Evolutionary conservation across 163 green algal species (phyloP).

Genomic region (Coccomyxa subellipsoidea): DNA sequence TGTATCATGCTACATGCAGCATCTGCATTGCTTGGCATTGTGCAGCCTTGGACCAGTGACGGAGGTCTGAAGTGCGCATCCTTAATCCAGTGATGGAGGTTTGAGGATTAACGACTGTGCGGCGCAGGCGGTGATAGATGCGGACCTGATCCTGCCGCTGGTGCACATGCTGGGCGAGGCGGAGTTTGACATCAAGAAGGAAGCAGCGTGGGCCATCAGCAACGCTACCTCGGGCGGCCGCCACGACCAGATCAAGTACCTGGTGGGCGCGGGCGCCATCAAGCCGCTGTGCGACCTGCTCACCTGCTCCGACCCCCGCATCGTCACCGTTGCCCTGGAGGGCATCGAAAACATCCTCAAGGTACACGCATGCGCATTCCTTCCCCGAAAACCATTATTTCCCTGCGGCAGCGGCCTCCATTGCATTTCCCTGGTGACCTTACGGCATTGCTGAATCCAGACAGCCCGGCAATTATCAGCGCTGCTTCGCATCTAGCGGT

Average conservation of each 20-base stretch:
- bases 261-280: constrained; percentile 83
- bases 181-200: constrained; percentile 99
- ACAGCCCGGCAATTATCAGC: too few species aligned
- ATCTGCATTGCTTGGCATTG: too few species aligned
- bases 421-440: neutral
- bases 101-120: too few species aligned
- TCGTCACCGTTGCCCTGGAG: constrained; percentile 96
- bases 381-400: neutral
- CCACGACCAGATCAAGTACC: constrained; percentile 86
- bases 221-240: constrained; percentile 95
- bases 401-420: neutral
- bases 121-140: constrained; percentile 90
- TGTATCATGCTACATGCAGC: too few species aligned
- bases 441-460: too few species aligned
- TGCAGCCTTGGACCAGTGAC: too few species aligned
- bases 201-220: constrained; percentile 97
- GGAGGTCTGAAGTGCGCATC: too few species aligned
- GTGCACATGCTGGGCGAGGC: constrained; percentile 84
- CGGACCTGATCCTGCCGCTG: constrained; percentile 85
- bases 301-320: constrained; percentile 80
- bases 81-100: too few species aligned
- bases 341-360: constrained; percentile 99
- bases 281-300: constrained; percentile 97
- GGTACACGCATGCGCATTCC: constrained; percentile 34
- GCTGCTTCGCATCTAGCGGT: too few species aligned